Conservation (phyloP, 495 filamentous ascomycete species). For the Penicillium ucsense region DNA sequence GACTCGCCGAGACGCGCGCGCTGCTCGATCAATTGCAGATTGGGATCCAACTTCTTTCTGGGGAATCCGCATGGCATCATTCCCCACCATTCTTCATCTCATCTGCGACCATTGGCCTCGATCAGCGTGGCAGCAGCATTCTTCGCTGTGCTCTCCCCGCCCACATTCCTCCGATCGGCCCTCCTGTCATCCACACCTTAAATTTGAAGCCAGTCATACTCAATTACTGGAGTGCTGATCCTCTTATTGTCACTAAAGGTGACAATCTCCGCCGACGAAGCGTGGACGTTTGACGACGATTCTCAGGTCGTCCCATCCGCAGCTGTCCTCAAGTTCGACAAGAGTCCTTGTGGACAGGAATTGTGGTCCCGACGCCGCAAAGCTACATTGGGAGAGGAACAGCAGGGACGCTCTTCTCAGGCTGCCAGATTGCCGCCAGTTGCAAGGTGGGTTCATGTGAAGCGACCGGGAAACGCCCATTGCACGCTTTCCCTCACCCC, state of each 20-base stretch:
- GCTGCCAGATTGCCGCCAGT: no score
- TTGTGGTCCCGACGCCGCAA: no score
- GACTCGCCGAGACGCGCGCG: constrained; percentile 6
- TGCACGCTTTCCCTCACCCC: no score
- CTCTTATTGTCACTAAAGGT: constrained; percentile 8
- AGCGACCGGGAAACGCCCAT: no score
- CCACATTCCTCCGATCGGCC: constrained; percentile 46
- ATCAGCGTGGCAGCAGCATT: constrained; percentile 6
- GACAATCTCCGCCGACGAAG: constrained; percentile 15
- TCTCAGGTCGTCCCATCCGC: no score
- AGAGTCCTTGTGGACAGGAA: no score
- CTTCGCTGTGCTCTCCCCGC: not conserved
- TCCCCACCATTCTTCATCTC: not conserved
- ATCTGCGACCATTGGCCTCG: constrained; percentile 9
- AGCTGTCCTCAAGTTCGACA: no score
- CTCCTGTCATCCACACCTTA: constrained; percentile 32
- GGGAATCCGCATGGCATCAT: not conserved
- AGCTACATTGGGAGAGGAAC: no score
- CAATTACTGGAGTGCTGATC: not conserved
- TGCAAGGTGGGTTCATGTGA: no score
- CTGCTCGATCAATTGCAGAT: constrained; percentile 39
- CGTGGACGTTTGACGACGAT: not conserved
- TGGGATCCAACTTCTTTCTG: constrained; percentile 4
- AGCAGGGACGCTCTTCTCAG: no score
- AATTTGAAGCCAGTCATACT: no score